phyloP scores from a whole-genome alignment of 768 basidiomycete species.

The Gyrodon lividus region DNA sequence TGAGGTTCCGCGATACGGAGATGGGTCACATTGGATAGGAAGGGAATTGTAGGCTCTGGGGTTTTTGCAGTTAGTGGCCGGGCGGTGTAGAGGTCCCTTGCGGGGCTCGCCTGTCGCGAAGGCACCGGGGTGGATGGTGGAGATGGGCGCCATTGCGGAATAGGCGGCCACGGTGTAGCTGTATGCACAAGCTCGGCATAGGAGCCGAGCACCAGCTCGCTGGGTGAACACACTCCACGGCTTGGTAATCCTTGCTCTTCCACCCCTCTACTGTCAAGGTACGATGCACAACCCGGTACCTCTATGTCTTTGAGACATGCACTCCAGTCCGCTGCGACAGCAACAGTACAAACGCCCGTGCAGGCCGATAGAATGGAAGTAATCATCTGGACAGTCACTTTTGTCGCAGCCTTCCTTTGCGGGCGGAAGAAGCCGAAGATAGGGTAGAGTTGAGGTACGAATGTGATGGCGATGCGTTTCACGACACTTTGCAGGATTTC shows the following conservation, averaged over 20 bases:
- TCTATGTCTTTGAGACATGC: constrained; percentile 1
- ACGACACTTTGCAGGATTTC: constrained; percentile 33
- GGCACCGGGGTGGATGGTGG: constrained; percentile 10
- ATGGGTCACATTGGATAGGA: constrained; percentile 4
- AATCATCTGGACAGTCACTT: constrained; percentile 23
- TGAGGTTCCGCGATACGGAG: constrained; percentile 19
- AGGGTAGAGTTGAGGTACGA: constrained; percentile 9
- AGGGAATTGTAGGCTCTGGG: neutral
- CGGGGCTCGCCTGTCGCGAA: constrained; percentile 29
- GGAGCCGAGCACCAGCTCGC: constrained; percentile 9
- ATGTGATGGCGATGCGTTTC: constrained; percentile 38
- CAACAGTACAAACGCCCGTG: constrained; percentile 32
- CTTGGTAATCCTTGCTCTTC: too few species aligned
- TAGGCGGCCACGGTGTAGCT: neutral
- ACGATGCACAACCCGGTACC: neutral
- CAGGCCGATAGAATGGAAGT: constrained; percentile 31
- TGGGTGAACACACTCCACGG: neutral
- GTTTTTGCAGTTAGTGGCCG: neutral
- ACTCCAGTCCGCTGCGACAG: constrained; percentile 19
- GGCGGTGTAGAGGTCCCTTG: neutral
- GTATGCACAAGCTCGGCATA: constrained; percentile 4
- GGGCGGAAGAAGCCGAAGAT: constrained; percentile 8
- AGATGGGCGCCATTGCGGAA: constrained; percentile 11
- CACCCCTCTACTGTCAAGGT: too few species aligned
- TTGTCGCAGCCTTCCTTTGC: constrained; percentile 7